Conservation (phyloP, 352 stramenopile species). For the Phytophthora idaei region DNA sequence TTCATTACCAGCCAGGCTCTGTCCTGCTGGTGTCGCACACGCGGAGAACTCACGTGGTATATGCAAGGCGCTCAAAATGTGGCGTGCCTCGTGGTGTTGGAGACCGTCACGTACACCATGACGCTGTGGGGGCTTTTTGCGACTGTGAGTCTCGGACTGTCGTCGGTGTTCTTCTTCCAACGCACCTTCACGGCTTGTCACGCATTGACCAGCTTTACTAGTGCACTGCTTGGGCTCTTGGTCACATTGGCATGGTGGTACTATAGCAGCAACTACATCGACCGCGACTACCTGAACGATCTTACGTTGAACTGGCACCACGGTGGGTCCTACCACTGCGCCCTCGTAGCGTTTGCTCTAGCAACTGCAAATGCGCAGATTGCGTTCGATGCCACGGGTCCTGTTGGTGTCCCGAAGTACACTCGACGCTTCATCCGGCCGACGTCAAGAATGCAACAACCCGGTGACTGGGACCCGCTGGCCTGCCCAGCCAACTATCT, state of each 20-base stretch:
- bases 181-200: slow-evolving; percentile 17
- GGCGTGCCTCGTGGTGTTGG: slow-evolving; percentile 63
- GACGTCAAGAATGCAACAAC: slow-evolving; percentile 14
- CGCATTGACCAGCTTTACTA: slow-evolving; percentile 44
- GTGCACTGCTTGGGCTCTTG: slow-evolving; percentile 40
- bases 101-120: slow-evolving; percentile 59
- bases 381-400: slow-evolving; percentile 22
- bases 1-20: slow-evolving; percentile 36
- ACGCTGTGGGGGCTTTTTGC: slow-evolving; percentile 46
- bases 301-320: slow-evolving; percentile 46
- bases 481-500: slow-evolving; percentile 64
- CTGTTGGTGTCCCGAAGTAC: slow-evolving; percentile 29
- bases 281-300: slow-evolving; percentile 40
- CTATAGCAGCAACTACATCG: slow-evolving; percentile 58
- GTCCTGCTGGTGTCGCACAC: slow-evolving; percentile 51
- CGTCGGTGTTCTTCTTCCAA: slow-evolving; percentile 22
- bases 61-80: slow-evolving; percentile 58
- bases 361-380: slow-evolving; percentile 36
- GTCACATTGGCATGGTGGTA: slow-evolving; percentile 58
- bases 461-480: slow-evolving; percentile 44
- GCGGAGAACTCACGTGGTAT: slow-evolving; percentile 43
- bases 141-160: slow-evolving; percentile 26
- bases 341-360: slow-evolving; percentile 34
- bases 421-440: slow-evolving; percentile 28
- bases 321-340: slow-evolving; percentile 48